Base-by-base conservation (phyloP, 352 stramenopile genomes). In the Globisporangium radiosum region DNA sequence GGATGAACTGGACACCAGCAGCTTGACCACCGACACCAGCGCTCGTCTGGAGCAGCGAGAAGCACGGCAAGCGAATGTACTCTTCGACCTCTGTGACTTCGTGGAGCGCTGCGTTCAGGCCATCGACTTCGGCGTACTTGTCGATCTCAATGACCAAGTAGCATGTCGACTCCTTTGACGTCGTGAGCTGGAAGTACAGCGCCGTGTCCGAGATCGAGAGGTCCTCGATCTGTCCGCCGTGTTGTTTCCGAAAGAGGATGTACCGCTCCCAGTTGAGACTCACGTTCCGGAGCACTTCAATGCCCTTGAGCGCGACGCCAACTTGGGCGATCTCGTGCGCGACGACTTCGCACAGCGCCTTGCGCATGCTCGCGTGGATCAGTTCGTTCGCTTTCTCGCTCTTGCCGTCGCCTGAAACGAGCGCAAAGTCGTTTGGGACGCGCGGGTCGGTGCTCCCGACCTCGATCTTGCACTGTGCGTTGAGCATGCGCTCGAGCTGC, bases 121-220 rank as follows among this genome's bases (percentile, higher is more conserved):
- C 73, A 56, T 90, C 78, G 8, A 88, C 72, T 40, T 94, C 85
- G 3, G 78, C 71, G 52, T 92, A 88, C 63, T 90, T 91, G 60
- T 94, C 81, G 36, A 92, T 88, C 57, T 94, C 85, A 54, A 94
- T 87, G 15, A 94, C 81, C 43, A 94, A 59, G 57, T 94, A 94
- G 56, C 82, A 91, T 5, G 72, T 89, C 47, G 80, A 92, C 57
- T 94, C 81, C 47, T 94, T 94, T 7, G 83, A 92, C 4, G 78
- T 87, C 42, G 80, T 90, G 14, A 94, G 64, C 65, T 90, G 80
- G 56, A 94, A 92, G 70, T 82, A 94, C 14, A 94, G 60, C 33
- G 85, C 80, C n/a, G 76, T 81, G 11, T 88, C 73, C 7, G 85
- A 94, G n/a, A 94, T 90, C 15, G 85, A 76, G n/a, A 94, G 62